A percentile compares a stretch with the other conserved stretches of the same genome.
These are phyloP conservation scores for Mycena maculata DNA, from an alignment of 768 basidiomycete species.

Conservation along the genomic window DNA sequence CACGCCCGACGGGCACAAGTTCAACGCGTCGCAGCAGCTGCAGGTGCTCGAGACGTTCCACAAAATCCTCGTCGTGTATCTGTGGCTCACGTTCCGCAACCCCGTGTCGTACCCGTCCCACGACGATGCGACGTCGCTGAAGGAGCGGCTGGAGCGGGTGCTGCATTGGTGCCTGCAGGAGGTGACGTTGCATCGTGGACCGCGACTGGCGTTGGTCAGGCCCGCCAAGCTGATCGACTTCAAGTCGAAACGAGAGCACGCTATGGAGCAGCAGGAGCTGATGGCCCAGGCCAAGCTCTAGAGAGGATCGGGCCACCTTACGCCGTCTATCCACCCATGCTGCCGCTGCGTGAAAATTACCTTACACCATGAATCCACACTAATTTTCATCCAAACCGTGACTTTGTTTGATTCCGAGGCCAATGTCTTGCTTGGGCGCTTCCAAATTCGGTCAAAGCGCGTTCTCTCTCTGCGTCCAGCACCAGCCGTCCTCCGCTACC, in stretches of 20 bases:
- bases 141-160: constrained; percentile 70
- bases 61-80: constrained; percentile 78
- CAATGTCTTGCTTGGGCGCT: background rate
- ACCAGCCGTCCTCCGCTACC: constrained; percentile 1
- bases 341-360: background rate
- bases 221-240: constrained; percentile 20
- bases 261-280: background rate
- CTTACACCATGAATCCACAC: constrained; percentile 1
- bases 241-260: background rate
- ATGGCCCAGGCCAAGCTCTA: background rate
- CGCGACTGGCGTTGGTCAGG: background rate
- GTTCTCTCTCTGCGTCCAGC: background rate
- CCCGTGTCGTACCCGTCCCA: constrained; percentile 74
- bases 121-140: constrained; percentile 61
- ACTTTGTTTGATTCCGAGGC: constrained; percentile 5
- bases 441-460: background rate
- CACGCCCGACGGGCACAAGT: background rate
- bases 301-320: background rate
- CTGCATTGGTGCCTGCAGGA: constrained; percentile 72
- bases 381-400: too few relatives aligned
- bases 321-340: background rate
- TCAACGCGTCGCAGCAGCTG: constrained; percentile 34
- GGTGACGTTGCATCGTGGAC: constrained; percentile 42
- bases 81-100: constrained; percentile 85
- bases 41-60: constrained; percentile 77